phyloP scores from a whole-genome alignment of 352 stramenopile species.

The Pythium phragmiticola region DNA sequence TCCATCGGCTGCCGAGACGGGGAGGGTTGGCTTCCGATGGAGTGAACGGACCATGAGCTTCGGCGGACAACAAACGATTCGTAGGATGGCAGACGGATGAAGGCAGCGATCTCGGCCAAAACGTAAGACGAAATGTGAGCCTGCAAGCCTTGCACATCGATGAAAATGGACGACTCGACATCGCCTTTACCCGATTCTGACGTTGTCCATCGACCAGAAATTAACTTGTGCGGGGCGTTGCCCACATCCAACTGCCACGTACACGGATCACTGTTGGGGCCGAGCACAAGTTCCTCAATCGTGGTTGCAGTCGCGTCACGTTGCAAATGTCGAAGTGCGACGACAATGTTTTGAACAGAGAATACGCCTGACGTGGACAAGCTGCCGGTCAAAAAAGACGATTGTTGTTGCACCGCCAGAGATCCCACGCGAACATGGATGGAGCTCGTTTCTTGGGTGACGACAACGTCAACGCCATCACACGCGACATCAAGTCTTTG shows the following conservation, averaged over 20 bases:
- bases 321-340: slow-evolving; percentile 31
- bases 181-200: slow-evolving; percentile 14
- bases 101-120: slow-evolving; percentile 29
- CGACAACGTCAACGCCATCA: slow-evolving; percentile 50
- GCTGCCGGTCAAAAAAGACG: slow-evolving; percentile 6
- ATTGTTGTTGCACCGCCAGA: slow-evolving; percentile 42
- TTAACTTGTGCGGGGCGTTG: slow-evolving; percentile 68
- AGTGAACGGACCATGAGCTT: neutral
- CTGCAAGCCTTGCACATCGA: slow-evolving; percentile 75
- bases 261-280: slow-evolving; percentile 56
- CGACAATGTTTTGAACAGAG: slow-evolving; percentile 61
- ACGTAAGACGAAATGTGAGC: slow-evolving; percentile 60
- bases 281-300: slow-evolving; percentile 70
- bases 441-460: slow-evolving; percentile 24
- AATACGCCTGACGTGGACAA: slow-evolving; percentile 31
- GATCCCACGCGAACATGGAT: slow-evolving; percentile 60
- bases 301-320: neutral
- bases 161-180: slow-evolving; percentile 29
- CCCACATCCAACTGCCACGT: slow-evolving; percentile 71
- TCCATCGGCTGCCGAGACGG: neutral
- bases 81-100: neutral
- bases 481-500: slow-evolving; percentile 29
- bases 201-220: slow-evolving; percentile 58
- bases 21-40: neutral
- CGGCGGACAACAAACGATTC: neutral